These are phyloP conservation scores for Suhomyces guaymorum DNA, from an alignment of 1,139 yeast species.

Conservation along the genomic window DNA sequence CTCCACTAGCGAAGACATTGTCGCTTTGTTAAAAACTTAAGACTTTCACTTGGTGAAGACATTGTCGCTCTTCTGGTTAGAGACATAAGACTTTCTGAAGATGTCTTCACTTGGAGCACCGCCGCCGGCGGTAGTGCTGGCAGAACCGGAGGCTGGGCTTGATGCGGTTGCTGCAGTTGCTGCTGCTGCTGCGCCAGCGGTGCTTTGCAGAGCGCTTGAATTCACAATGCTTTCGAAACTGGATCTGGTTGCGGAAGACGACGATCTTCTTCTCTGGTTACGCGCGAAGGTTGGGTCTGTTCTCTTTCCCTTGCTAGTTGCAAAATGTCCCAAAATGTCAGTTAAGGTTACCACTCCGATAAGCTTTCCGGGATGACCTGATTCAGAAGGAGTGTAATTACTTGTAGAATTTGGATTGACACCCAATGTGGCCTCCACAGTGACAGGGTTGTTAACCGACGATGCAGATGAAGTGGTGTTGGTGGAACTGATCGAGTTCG, in stretches of 20 bases:
- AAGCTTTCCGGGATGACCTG: constrained; percentile 63
- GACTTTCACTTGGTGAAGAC: constrained; percentile 9
- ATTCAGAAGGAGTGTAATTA: constrained; percentile 9
- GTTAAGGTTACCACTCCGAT: constrained; percentile 91
- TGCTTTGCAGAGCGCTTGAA: neutral
- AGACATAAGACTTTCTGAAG: constrained; percentile 21
- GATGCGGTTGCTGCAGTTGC: constrained; percentile 3
- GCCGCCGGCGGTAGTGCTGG: constrained; percentile 6
- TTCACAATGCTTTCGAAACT: constrained; percentile 30
- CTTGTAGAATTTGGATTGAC: constrained; percentile 12
- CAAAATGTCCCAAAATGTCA: constrained; percentile 80
- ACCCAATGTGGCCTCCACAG: constrained; percentile 24
- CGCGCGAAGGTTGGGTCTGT: constrained; percentile 85
- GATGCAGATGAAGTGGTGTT: constrained; percentile 12
- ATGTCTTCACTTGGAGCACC: constrained; percentile 18
- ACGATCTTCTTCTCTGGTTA: constrained; percentile 78
- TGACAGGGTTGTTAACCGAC: constrained; percentile 8
- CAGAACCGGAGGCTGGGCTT: constrained; percentile 7
- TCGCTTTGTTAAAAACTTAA: neutral
- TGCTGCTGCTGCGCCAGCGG: too few species aligned
- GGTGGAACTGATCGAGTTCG: constrained; percentile 14
- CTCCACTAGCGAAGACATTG: too few species aligned
- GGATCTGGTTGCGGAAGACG: constrained; percentile 47
- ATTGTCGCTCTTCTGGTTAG: constrained; percentile 10
- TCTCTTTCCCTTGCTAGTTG: constrained; percentile 61